Percentiles rank a stretch among this genome's conserved stretches.
Evolutionary conservation across 805 yeast species (phyloP).

Genomic region (Cyberlindnera sargentensis): DNA sequence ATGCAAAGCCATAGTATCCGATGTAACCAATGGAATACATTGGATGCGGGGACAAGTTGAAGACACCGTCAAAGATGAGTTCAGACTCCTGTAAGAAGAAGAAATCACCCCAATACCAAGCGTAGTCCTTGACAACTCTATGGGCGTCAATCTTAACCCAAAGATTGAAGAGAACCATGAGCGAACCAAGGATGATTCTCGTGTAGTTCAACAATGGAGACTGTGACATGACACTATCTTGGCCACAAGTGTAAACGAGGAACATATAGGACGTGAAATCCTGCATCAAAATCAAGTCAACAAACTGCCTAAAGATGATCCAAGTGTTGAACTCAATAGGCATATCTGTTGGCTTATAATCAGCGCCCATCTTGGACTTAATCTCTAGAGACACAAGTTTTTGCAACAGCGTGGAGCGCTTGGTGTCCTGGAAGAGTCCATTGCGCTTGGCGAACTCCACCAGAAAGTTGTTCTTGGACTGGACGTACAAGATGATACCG

Average conservation of each 20-base stretch:
- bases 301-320: constrained; percentile 72
- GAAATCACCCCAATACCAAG: constrained; percentile 96
- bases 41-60: constrained; percentile 87
- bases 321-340: constrained; percentile 81
- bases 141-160: constrained; percentile 89
- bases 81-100: constrained; percentile 69
- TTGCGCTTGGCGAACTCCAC: constrained; percentile 43
- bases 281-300: constrained; percentile 77
- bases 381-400: constrained; percentile 39
- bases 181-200: constrained; percentile 52
- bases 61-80: constrained; percentile 80
- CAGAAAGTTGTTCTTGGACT: constrained; percentile 50
- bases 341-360: constrained; percentile 29
- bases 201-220: constrained; percentile 35
- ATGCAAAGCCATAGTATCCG: constrained; percentile 79
- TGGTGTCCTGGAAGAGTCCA: constrained; percentile 33
- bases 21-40: constrained; percentile 88
- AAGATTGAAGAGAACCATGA: constrained; percentile 61
- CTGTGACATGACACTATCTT: constrained; percentile 34
- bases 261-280: constrained; percentile 73
- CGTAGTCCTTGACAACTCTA: constrained; percentile 80
- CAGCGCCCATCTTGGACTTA: constrained; percentile 36
- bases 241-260: constrained; percentile 36
- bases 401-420: constrained; percentile 30
- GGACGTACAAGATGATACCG: constrained; percentile 59